phyloP scores from a whole-genome alignment of 495 filamentous ascomycete genomes.

The Xylaria venustula region DNA sequence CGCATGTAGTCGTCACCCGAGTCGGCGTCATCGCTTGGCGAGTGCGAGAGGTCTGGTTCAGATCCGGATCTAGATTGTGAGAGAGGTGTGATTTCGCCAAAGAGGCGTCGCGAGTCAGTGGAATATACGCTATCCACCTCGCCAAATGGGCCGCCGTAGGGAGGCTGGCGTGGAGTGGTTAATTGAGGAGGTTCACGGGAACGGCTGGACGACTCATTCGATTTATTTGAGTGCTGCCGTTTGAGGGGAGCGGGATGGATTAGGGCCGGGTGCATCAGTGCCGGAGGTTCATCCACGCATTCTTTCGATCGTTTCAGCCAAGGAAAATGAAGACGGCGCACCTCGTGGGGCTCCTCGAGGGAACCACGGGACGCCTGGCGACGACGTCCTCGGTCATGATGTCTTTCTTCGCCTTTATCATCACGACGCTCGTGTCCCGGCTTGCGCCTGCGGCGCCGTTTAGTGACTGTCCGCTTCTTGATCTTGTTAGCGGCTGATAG shows the following conservation, averaged over 20 bases:
- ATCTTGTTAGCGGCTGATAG: constrained; percentile 45
- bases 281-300: constrained; percentile 12
- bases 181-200: constrained; percentile 20
- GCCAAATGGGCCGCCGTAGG: constrained; percentile 21
- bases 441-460: constrained; percentile 41
- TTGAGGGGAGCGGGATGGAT: constrained; percentile 9
- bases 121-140: constrained; percentile 28
- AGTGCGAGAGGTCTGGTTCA: constrained; percentile 30
- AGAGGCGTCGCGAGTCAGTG: constrained; percentile 24
- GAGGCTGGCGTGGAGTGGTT: constrained; percentile 19
- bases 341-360: constrained; percentile 23
- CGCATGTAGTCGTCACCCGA: constrained; percentile 40
- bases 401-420: constrained; percentile 18
- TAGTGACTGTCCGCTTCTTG: constrained; percentile 44
- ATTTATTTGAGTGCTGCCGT: constrained; percentile 22
- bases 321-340: constrained; percentile 22
- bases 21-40: constrained; percentile 39
- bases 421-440: constrained; percentile 26
- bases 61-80: constrained; percentile 19
- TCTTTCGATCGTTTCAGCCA: constrained; percentile 23
- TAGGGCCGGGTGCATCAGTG: constrained; percentile 1
- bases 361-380: constrained; percentile 32
- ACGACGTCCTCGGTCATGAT: constrained; percentile 23
- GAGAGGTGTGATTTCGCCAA: constrained; percentile 24
- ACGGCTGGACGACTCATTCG: not conserved